These are phyloP conservation scores for Globisporangium cylindrosporum DNA, from an alignment of 352 stramenopile genomes.

Conservation along the genomic window DNA sequence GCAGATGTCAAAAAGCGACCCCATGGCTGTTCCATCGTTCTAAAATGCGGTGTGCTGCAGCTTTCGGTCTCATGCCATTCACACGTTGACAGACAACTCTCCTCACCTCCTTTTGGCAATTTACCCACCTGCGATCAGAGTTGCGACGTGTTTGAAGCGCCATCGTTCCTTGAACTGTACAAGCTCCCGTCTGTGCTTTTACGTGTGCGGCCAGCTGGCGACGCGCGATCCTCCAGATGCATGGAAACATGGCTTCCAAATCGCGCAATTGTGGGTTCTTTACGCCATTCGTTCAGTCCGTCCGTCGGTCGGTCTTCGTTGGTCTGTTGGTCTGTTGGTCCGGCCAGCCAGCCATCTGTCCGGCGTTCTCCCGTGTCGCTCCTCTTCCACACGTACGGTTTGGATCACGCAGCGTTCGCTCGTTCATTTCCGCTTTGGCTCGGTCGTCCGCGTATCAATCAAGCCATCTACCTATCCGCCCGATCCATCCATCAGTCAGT, in stretches of 20 bases:
- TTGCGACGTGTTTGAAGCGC: not conserved
- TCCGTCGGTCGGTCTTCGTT: not conserved
- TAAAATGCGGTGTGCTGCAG: not conserved
- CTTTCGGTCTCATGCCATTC: not conserved
- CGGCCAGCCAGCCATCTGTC: too few relatives aligned
- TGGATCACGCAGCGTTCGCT: not conserved
- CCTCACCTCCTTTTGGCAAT: not conserved
- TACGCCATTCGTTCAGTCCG: not conserved
- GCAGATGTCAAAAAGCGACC: not conserved
- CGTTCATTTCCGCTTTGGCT: conserved; percentile 2
- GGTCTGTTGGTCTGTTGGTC: too few relatives aligned
- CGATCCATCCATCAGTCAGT: not conserved
- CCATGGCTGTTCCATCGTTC: not conserved
- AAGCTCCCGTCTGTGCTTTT: not conserved
- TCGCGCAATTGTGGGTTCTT: not conserved
- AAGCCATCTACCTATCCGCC: not conserved
- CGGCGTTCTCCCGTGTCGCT: not conserved
- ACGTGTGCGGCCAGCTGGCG: not conserved
- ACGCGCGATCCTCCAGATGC: not conserved
- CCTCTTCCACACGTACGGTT: not conserved
- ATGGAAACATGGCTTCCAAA: conserved; percentile 6
- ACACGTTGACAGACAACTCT: not conserved
- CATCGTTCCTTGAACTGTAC: not conserved
- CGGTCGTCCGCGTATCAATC: not conserved
- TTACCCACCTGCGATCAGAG: not conserved